A percentile compares a stretch with the other conserved stretches of the same genome.
phyloP scores from a whole-genome alignment of 495 filamentous ascomycete species.

The Durotheca rogersii region DNA sequence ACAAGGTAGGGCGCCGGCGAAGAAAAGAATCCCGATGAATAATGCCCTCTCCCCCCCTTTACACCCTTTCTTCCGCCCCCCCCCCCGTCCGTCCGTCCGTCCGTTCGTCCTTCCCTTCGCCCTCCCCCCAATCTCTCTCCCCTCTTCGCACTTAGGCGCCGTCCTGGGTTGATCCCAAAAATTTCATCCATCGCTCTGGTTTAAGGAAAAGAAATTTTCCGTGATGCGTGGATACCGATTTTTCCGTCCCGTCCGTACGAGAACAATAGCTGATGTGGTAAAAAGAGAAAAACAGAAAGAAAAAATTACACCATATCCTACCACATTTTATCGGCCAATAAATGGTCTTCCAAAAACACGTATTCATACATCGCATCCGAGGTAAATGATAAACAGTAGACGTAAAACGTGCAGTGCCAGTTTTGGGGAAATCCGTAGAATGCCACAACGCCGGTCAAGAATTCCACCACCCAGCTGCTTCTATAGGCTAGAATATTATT shows the following conservation, averaged over 20 bases:
- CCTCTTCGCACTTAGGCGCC: too few species aligned
- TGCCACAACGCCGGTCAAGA: slow-evolving; percentile 17
- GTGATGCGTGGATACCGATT: slow-evolving; percentile 34
- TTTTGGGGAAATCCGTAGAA: slow-evolving; percentile 15
- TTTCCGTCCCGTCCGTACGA: neutral
- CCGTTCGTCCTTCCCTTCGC: too few species aligned
- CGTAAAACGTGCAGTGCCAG: slow-evolving; percentile 20
- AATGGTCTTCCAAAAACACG: slow-evolving; percentile 31
- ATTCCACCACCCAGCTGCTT: slow-evolving; percentile 5
- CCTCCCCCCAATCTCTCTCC: too few species aligned
- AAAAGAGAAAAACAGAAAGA: neutral
- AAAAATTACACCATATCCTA: slow-evolving; percentile 21
- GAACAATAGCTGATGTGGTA: neutral
- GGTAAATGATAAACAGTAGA: slow-evolving; percentile 20
- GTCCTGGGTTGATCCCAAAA: too few species aligned
- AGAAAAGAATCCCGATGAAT: too few species aligned
- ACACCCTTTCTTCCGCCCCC: too few species aligned
- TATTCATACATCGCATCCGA: slow-evolving; percentile 29
- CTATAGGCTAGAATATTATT: slow-evolving; percentile 10
- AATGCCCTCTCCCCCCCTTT: too few species aligned
- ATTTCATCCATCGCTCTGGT: slow-evolving; percentile 3
- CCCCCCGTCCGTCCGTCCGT: too few species aligned
- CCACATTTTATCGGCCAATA: slow-evolving; percentile 15
- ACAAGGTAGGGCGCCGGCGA: too few species aligned
- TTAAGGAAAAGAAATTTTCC: slow-evolving; percentile 6